Base-by-base conservation (phyloP, 2,329 filamentous ascomycete species). In the Calonectria multiphialidica region DNA sequence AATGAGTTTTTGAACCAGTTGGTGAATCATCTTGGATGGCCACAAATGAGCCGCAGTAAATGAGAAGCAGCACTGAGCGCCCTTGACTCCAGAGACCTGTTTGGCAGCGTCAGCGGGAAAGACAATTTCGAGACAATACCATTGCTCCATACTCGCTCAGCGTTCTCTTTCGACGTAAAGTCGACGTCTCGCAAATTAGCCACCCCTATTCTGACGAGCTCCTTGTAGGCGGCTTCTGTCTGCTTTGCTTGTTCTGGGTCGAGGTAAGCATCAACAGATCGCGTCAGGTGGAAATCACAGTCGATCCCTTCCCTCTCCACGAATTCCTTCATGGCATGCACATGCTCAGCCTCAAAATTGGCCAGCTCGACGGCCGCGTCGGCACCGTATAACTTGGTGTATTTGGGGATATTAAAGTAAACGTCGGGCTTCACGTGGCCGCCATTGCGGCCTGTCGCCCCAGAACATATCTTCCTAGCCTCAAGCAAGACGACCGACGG, bases 241-340 rank as follows among this genome's bases (percentile, higher is more conserved):
- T 68, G 12, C 28, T 57, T 61, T 7, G 79, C 76, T 7, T 79
- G 74, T 7, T 72, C 55, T 1, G 70, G n/a, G 21, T 77, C 77
- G n/a, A 86, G 75, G 30, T 81, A 82, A 4, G 85, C 82, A 71
- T 87, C 85, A 6, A 81, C 78, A 6, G 83, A 81, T 9, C 86
- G 85, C 79, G 28, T 74, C 18, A 75, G 12, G 8, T 71, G 53
- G n/a, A 74, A 71, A 16, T 74, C 71, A 55, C 72, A 74, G 35
- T 76, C 75, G 6, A 75, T 15, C 25, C 66, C 69, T 30, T 83
- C 81, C 12, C 74, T 72, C 37, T 74, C 69, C 12, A 87, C 80
- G 12, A 82, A 74, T 4, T 81, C 74, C 72, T 86, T 84, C 18
- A 87, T 76, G 8, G 73, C 72, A 25, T 67, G 61, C 1, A 77